Percentiles rank a stretch among this genome's conserved stretches.
These are phyloP conservation scores for Favolaschia claudopus DNA, from an alignment of 768 basidiomycete species.

Conservation along the genomic window DNA sequence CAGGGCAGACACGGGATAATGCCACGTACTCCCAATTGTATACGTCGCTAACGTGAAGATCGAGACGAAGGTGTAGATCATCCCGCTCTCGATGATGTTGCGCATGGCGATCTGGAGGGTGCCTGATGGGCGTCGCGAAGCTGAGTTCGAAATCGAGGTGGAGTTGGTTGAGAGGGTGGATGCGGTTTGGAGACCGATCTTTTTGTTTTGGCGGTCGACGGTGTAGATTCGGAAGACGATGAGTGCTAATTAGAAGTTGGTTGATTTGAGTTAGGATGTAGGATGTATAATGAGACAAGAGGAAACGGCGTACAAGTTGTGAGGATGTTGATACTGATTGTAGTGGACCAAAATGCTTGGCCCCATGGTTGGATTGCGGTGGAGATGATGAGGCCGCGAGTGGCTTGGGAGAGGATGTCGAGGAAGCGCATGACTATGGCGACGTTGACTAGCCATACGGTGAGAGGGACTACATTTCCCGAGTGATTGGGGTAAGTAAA, in stretches of 20 bases:
- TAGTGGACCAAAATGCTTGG: not conserved
- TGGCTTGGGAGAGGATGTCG: not conserved
- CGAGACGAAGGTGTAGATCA: not conserved
- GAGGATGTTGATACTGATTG: not conserved
- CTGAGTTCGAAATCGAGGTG: no score
- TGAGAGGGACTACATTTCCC: not conserved
- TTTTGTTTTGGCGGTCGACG: no score
- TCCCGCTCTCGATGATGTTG: no score
- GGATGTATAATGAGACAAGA: not conserved
- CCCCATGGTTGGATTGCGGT: not conserved
- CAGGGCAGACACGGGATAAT: not conserved
- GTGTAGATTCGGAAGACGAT: conserved; percentile 1
- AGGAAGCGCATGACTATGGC: not conserved
- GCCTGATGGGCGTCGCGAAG: no score
- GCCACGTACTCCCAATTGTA: not conserved
- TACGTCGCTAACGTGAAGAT: not conserved
- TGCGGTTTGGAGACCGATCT: no score
- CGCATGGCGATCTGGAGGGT: no score
- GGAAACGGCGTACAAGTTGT: not conserved
- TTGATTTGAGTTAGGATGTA: not conserved
- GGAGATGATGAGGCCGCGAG: not conserved
- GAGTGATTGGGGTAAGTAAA: no score
- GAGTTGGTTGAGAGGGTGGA: no score
- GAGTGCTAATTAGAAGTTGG: not conserved
- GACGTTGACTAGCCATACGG: not conserved